Conservation (phyloP, 1,284 basidiomycete species). For the Ustilago curta region DNA sequence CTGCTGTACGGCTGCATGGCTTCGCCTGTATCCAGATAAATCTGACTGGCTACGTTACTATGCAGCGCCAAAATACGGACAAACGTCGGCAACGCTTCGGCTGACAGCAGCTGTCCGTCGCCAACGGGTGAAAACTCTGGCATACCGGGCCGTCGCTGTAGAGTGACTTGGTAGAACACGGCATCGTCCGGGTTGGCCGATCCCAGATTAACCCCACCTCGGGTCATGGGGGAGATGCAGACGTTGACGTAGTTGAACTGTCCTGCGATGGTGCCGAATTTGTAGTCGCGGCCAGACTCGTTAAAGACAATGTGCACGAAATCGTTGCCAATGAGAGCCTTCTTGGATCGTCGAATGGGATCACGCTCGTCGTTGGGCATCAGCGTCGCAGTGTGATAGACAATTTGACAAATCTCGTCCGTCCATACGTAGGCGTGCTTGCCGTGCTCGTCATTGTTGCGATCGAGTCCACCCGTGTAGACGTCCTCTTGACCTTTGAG, state of each 20-base stretch:
- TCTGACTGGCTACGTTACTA: conserved; percentile 66
- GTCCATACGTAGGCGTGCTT: conserved; percentile 86
- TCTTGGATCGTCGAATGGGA: conserved; percentile 57
- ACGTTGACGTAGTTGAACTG: conserved; percentile 99
- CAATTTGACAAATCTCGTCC: conserved; percentile 94
- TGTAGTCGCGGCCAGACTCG: conserved; percentile 75
- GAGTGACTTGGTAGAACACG: conserved; percentile 66
- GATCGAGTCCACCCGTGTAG: conserved; percentile 92
- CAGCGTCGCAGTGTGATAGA: conserved; percentile 95
- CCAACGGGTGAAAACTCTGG: conserved; percentile 67
- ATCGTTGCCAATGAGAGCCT: conserved; percentile 69
- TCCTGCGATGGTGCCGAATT: conserved; percentile 89
- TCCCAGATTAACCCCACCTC: conserved; percentile 60
- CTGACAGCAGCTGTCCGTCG: conserved; percentile 64
- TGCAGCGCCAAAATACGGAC: conserved; percentile 65
- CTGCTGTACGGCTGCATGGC: conserved; percentile 64
- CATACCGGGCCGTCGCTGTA: conserved; percentile 62
- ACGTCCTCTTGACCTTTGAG: conserved; percentile 84
- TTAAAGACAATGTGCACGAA: conserved; percentile 86
- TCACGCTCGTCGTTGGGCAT: conserved; percentile 78
- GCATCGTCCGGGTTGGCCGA: conserved; percentile 61
- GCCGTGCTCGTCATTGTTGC: conserved; percentile 81
- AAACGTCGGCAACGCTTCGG: conserved; percentile 59
- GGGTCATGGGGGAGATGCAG: conserved; percentile 75
- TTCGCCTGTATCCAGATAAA: conserved; percentile 65